Base-by-base conservation (phyloP, 1,284 basidiomycete genomes). In the Ceratobasidium sp. region DNA sequence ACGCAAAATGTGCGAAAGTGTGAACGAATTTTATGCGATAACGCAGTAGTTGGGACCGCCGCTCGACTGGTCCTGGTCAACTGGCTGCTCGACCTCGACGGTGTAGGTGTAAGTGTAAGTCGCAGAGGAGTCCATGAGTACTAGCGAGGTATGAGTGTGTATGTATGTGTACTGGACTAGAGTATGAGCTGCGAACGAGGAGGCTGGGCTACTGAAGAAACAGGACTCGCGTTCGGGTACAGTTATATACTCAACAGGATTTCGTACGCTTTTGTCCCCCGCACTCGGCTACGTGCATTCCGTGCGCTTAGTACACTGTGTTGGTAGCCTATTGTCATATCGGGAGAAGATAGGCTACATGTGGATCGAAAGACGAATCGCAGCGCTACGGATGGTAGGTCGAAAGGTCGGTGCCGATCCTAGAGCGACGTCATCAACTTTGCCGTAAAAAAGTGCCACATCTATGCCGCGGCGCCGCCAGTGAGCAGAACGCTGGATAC, bases 111-210 rank as follows among this genome's bases (percentile, higher is more conserved):
- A 70, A 33, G 39, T 70, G 51, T 70, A 70, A 10, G 53, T 51
- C 23, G 68, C 49, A n/a, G 51, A 26, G 33, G 68, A 70, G 49
- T 70, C 68, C 68, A 70, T 70, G 46, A 42, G 68, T 70, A 55
- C 53, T 55, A 33, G 33, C 1, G 33, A 2, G 33, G 4, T 33
- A 33, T 33, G 53, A 55, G 53, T 55, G 23, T 55, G n/a, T 33
- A 20, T 18, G 51, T 53, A 53, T 5, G 12, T 33, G 2, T 33
- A 33, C 2, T 33, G 33, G n/a, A 23, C n/a, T 7, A 2, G 9
- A 33, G 53, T 55, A 18, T 51, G 53, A 55, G 53, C 9, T 12
- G 53, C 53, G 53, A 55, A 55, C n/a, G 53, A 55, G n/a, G 53
- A 55, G 53, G 53, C 20, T 18, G 49, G 18, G 49, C 15, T 18